A percentile compares a stretch with the other conserved stretches of the same genome.
Evolutionary conservation across 768 basidiomycete genomes (phyloP).

Genomic region (Lentinus tigrinus): DNA sequence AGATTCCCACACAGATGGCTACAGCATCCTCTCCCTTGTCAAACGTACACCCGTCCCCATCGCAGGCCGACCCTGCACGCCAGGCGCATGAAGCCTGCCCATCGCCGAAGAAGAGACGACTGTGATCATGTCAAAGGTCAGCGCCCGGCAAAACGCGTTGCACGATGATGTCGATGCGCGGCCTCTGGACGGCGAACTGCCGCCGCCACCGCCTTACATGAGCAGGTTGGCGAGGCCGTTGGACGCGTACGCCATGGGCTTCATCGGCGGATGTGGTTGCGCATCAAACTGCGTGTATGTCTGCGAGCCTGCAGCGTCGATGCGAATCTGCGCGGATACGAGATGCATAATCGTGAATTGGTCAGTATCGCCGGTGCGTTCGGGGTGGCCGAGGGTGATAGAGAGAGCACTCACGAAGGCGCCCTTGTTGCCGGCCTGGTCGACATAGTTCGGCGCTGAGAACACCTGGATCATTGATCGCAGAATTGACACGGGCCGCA

Average conservation of each 20-base stretch:
- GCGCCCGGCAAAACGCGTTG: no score
- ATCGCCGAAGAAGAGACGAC: no score
- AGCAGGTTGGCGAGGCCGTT: constrained; percentile 67
- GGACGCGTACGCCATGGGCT: constrained; percentile 88
- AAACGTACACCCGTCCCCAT: no score
- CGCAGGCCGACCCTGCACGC: no score
- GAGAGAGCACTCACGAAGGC: constrained; percentile 80
- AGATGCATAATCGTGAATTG: neutral
- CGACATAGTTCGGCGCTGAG: constrained; percentile 94
- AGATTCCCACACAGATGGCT: no score
- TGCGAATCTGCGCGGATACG: constrained; percentile 60
- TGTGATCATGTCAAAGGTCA: no score
- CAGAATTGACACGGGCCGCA: no score
- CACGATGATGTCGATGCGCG: no score
- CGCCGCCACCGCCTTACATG: constrained; percentile 44
- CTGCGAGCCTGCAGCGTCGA: constrained; percentile 72
- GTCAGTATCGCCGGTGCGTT: neutral
- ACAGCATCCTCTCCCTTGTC: no score
- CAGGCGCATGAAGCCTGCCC: no score
- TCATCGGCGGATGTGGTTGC: constrained; percentile 83
- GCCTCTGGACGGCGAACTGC: no score
- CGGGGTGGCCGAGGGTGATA: neutral
- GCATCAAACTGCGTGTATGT: constrained; percentile 84
- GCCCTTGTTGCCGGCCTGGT: constrained; percentile 89
- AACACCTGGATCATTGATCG: constrained; percentile 59